A percentile compares a stretch with the other conserved stretches of the same genome.
These are phyloP conservation scores for Tetradesmus lagerheimii DNA, from an alignment of 139 green algal genomes.

Conservation along the genomic window DNA sequence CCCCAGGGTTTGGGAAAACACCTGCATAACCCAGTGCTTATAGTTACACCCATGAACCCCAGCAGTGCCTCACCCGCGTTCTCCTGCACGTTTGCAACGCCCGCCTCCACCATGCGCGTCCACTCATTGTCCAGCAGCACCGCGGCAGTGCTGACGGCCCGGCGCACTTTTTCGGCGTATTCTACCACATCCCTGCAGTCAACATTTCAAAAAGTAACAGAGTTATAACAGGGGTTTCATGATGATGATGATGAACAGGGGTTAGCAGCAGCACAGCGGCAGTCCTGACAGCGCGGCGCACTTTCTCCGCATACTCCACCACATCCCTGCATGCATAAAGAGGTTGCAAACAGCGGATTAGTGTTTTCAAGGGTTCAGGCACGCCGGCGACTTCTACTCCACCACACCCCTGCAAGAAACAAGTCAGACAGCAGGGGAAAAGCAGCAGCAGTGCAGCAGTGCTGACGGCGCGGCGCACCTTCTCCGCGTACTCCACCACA, in stretches of 20 bases:
- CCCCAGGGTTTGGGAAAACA: too few species aligned
- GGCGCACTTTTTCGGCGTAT: constrained; percentile 36
- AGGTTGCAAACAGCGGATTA: too few species aligned
- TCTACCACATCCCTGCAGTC: background rate
- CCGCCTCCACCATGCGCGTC: background rate
- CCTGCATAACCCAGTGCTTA: too few species aligned
- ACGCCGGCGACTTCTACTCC: too few species aligned
- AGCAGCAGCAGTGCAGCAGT: too few species aligned
- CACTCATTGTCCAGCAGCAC: constrained; percentile 35
- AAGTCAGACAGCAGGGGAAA: too few species aligned
- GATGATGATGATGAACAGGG: too few species aligned
- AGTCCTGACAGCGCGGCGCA: background rate
- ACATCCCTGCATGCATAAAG: background rate
- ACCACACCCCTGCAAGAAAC: too few species aligned
- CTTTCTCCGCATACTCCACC: background rate
- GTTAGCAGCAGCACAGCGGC: background rate
- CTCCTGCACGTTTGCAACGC: background rate
- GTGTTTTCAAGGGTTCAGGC: too few species aligned
- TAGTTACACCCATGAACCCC: too few species aligned
- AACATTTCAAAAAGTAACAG: background rate
- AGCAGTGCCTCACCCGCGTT: background rate
- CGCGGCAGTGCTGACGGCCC: constrained; percentile 35
- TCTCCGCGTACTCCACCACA: background rate
- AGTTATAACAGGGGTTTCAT: too few species aligned
- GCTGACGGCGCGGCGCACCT: too few species aligned